phyloP scores from a whole-genome alignment of 495 filamentous ascomycete species.

The Glonium stellatum region DNA sequence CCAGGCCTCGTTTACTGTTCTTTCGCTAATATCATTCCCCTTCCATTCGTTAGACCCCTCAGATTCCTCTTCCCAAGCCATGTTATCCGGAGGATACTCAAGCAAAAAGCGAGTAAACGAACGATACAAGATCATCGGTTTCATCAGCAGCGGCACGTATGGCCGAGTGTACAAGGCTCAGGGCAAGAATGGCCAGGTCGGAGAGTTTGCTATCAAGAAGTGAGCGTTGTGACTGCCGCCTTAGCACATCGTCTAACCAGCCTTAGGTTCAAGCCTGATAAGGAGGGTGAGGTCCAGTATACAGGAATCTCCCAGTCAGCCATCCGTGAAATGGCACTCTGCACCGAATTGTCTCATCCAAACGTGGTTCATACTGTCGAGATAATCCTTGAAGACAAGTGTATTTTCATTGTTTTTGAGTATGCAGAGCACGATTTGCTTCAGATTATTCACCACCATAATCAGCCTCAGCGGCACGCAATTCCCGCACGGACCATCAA shows the following conservation, averaged over 20 bases:
- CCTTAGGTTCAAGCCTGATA: constrained; percentile 91
- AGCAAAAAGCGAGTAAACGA: constrained; percentile 69
- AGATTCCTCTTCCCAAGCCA: constrained; percentile 21
- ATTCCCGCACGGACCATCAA: constrained; percentile 86
- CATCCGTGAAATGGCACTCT: constrained; percentile 97
- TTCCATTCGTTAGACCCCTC: constrained; percentile 16
- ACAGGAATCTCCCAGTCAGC: constrained; percentile 97
- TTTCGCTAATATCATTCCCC: constrained; percentile 1
- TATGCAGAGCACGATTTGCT: constrained; percentile 96
- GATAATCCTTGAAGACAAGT: constrained; percentile 97
- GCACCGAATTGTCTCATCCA: constrained; percentile 79
- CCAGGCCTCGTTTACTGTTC: not conserved
- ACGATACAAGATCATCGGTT: constrained; percentile 90
- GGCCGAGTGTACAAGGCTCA: constrained; percentile 94
- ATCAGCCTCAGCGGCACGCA: constrained; percentile 72
- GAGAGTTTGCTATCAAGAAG: constrained; percentile 96
- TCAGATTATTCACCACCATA: constrained; percentile 98
- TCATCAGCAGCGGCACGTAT: constrained; percentile 99
- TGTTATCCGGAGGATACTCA: constrained; percentile 24
- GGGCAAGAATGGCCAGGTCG: constrained; percentile 64
- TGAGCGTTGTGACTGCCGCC: constrained; percentile 27
- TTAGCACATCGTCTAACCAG: constrained; percentile 16
- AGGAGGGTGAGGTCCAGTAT: constrained; percentile 94
- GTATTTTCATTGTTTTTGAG: constrained; percentile 99
- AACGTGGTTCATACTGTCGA: constrained; percentile 91